Conservation (phyloP, 1,284 basidiomycete species). For the Cryptococcus sp. region DNA sequence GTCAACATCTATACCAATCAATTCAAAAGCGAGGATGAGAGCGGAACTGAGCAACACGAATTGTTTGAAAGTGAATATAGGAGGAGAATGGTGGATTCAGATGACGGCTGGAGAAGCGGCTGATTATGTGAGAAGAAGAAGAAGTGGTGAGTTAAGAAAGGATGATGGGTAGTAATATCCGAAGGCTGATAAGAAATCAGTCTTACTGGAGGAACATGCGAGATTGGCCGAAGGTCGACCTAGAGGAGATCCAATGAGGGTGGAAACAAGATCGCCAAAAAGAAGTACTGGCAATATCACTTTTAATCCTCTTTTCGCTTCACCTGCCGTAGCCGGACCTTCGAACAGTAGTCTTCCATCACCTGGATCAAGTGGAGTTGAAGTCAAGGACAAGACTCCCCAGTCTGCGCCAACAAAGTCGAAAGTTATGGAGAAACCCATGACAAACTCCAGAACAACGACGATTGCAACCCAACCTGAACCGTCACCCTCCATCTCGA, state of each 20-base stretch:
- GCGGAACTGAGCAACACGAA: constrained; percentile 33
- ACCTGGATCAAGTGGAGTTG: no score
- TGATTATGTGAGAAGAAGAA: constrained; percentile 27
- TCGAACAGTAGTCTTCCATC: not conserved
- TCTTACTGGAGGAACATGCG: not conserved
- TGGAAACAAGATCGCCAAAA: not conserved
- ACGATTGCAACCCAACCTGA: not conserved
- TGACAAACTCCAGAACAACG: no score
- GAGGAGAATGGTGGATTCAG: constrained; percentile 35
- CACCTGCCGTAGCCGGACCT: not conserved
- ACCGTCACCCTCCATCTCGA: not conserved
- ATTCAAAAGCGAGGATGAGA: constrained; percentile 29
- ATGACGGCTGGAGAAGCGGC: constrained; percentile 38
- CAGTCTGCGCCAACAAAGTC: no score
- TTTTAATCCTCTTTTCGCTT: constrained; percentile 10
- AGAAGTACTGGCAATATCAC: not conserved
- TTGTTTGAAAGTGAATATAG: constrained; percentile 33
- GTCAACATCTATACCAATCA: constrained; percentile 30
- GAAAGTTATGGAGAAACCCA: no score
- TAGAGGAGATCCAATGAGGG: constrained; percentile 1
- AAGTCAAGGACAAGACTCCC: no score
- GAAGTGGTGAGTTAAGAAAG: constrained; percentile 18
- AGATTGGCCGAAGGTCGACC: not conserved
- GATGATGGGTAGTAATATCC: not conserved
- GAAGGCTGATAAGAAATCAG: not conserved